These are phyloP conservation scores for Pseudonectria foliicola DNA, from an alignment of 2,329 filamentous ascomycete genomes.

Conservation along the genomic window DNA sequence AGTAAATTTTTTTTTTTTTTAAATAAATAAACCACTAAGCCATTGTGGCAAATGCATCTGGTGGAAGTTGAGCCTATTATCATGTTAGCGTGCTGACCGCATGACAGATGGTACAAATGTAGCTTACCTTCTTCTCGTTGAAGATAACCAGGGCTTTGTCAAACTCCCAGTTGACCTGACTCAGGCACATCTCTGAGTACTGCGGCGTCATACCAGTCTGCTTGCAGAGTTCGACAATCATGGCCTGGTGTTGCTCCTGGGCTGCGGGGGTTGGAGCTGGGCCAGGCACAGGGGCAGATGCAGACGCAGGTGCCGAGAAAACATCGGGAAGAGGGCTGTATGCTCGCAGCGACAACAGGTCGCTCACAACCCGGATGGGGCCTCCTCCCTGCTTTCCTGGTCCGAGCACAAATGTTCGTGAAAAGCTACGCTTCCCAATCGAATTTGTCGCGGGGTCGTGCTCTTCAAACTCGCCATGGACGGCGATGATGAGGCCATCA, in stretches of 20 bases:
- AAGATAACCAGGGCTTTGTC: conserved; percentile 69
- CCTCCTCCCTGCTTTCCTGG: conserved; percentile 60
- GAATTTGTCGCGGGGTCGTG: conserved; percentile 49
- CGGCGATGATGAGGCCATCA: conserved; percentile 67
- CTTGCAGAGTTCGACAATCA: conserved; percentile 67
- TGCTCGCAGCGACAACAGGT: conserved; percentile 67
- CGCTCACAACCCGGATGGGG: conserved; percentile 68
- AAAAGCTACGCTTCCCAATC: conserved; percentile 67
- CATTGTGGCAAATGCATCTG: conserved; percentile 37
- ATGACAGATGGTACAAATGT: background rate
- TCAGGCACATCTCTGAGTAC: conserved; percentile 75
- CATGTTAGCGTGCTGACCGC: conserved; percentile 5
- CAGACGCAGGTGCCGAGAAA: conserved; percentile 23
- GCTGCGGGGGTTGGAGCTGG: conserved; percentile 17
- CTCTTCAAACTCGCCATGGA: conserved; percentile 84
- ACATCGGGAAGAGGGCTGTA: conserved; percentile 47
- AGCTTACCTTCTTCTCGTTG: conserved; percentile 61
- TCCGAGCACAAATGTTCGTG: conserved; percentile 71
- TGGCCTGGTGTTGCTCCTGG: conserved; percentile 53
- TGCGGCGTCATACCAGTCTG: conserved; percentile 74
- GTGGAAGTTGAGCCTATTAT: conserved; percentile 37
- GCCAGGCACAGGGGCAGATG: conserved; percentile 18
- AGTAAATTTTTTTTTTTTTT: too few species aligned
- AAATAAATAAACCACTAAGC: too few species aligned
- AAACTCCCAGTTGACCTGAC: conserved; percentile 73